These are phyloP conservation scores for Alternaria dauci DNA, from an alignment of 2,329 filamentous ascomycete species.

Conservation along the genomic window DNA sequence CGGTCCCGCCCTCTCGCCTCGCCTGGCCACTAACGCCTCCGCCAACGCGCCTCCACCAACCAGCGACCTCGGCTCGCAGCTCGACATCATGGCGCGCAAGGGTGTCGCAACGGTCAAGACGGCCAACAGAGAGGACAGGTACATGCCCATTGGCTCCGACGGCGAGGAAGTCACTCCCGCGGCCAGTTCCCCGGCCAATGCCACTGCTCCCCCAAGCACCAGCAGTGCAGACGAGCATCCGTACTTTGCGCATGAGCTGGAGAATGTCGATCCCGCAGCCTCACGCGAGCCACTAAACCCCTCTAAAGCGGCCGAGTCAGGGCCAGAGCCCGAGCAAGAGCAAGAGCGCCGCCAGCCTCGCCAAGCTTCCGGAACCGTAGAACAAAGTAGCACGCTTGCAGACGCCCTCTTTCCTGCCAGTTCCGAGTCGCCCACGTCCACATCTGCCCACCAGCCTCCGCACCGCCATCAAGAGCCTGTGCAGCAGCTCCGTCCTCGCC, in stretches of 20 bases:
- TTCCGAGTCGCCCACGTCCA: not conserved
- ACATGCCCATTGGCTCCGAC: constrained; percentile 21
- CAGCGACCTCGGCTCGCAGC: constrained; percentile 24
- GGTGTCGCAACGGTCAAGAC: constrained; percentile 36
- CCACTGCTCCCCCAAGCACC: not conserved
- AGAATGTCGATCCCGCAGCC: constrained; percentile 19
- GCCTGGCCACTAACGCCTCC: constrained; percentile 32
- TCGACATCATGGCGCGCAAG: constrained; percentile 31
- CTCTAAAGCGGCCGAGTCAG: constrained; percentile 22
- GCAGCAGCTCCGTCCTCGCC: not conserved
- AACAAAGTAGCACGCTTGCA: constrained; percentile 20
- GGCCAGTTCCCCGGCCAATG: not conserved
- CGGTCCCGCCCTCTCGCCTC: constrained; percentile 37
- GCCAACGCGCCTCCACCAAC: constrained; percentile 27
- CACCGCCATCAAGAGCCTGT: not conserved
- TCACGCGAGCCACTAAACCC: constrained; percentile 29
- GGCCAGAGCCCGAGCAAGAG: not conserved
- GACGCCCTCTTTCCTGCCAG: constrained; percentile 14
- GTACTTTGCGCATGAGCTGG: constrained; percentile 10
- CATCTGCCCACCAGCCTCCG: not conserved
- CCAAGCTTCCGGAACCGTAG: constrained; percentile 26
- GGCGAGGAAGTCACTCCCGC: constrained; percentile 12
- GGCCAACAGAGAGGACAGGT: constrained; percentile 28
- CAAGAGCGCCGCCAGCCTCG: constrained; percentile 23
- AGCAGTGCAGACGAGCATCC: not conserved